Base-by-base conservation (phyloP, 2,329 filamentous ascomycete genomes). In the Xylariaceae sp. region DNA sequence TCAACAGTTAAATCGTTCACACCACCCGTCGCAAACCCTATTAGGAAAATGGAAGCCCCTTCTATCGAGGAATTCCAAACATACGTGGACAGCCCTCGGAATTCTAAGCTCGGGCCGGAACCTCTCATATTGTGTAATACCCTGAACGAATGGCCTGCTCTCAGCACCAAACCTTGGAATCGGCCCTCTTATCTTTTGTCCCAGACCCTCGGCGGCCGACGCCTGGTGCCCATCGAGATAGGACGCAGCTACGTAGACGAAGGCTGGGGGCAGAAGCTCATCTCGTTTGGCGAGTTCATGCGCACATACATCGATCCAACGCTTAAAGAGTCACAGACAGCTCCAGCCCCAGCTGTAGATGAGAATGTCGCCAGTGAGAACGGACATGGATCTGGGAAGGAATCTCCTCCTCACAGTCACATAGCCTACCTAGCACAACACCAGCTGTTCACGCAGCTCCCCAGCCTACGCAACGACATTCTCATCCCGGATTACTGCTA, bases 351-450 rank as follows among this genome's bases (percentile, higher is more conserved):
- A 30, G 32, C 31, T 12, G 29, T 34, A 30, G 9, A n/a, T 7
- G n/a, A 42, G 3, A 26, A 19, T 19, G 26, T 6, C 31, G 19
- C 4, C 5, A 8, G 6, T 29, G 43, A 32, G 31, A 31, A 11
- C 39, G 26, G 30, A 2, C 39, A 8, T 8, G 31, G 19, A 40
- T 35, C 40, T 8, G 26, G 27, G 11, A 2, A 41, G 31, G 26
- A 1, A 27, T 9, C 39, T 34, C 7, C 27, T 7, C 27, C 39
- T n/a, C 46, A n/a, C 5, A 53, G 44, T 7, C 55, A 60, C n/a
- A 83, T 79, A 8, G 89, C 86, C 9, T 99, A 99, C 69, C 82
- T 99, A 44, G 94, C 94, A 6, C 94, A 99, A 67, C 90, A 97
- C 72, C 84, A 92, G 62, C 80, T 99, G 37, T 86, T 97, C 64